Evolutionary conservation across 495 filamentous ascomycete species (phyloP).

Genomic region (Neurospora tetraspora): DNA sequence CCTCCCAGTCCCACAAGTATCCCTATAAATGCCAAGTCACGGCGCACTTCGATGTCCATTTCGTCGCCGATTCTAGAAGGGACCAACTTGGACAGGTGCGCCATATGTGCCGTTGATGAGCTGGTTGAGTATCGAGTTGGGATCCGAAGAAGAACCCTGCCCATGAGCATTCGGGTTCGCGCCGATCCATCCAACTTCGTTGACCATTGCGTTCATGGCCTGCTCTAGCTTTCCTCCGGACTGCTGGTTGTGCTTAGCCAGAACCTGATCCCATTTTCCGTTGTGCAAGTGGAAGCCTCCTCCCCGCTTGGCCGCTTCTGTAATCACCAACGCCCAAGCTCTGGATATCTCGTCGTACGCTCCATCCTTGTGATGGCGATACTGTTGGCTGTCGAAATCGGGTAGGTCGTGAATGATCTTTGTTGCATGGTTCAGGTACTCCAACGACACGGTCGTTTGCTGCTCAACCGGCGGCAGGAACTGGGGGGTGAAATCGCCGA

Average conservation of each 20-base stretch:
- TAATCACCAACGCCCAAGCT: slow-evolving; percentile 88
- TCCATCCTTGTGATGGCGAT: slow-evolving; percentile 85
- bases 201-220: slow-evolving; percentile 67
- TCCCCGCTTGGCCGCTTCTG: slow-evolving; percentile 81
- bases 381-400: slow-evolving; percentile 71
- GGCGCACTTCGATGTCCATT: background rate
- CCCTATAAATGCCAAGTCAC: background rate
- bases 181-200: slow-evolving; percentile 68
- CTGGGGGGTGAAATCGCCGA: slow-evolving; percentile 88
- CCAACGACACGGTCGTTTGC: slow-evolving; percentile 67
- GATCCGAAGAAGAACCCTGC: slow-evolving; percentile 39
- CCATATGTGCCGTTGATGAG: slow-evolving; percentile 71
- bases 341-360: slow-evolving; percentile 92
- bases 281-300: slow-evolving; percentile 87
- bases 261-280: slow-evolving; percentile 84
- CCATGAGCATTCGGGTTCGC: slow-evolving; percentile 27
- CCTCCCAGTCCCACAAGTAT: background rate
- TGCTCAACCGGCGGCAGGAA: slow-evolving; percentile 87
- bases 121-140: slow-evolving; percentile 66
- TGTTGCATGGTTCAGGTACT: slow-evolving; percentile 80
- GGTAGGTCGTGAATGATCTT: slow-evolving; percentile 82
- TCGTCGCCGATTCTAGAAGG: slow-evolving; percentile 40
- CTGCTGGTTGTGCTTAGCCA: slow-evolving; percentile 80
- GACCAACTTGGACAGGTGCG: slow-evolving; percentile 63
- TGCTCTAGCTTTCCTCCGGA: slow-evolving; percentile 74